phyloP scores from a whole-genome alignment of 78 protist species.

The Reticulomyxa filosa region DNA sequence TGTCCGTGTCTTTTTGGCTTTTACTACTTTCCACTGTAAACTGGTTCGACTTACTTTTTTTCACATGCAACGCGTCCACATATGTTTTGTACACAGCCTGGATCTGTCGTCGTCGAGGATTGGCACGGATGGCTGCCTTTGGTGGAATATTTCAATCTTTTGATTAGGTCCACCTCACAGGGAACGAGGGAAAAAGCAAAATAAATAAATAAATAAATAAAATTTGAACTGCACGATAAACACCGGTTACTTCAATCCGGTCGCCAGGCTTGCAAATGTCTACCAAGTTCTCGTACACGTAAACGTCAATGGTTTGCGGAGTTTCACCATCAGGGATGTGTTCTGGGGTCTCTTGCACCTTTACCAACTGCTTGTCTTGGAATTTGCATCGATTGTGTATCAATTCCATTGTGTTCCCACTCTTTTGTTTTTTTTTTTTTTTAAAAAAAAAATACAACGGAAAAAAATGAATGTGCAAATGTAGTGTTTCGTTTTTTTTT shows the following conservation, averaged over 20 bases:
- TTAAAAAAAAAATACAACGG: too few relatives aligned
- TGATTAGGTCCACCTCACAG: background rate
- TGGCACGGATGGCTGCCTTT: constrained; percentile 28
- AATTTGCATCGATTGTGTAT: constrained; percentile 77
- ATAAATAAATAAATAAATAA: too few relatives aligned
- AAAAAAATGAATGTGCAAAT: constrained; percentile 18
- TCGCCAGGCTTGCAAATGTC: constrained; percentile 87
- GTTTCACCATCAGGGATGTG: constrained; percentile 79
- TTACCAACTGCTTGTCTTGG: constrained; percentile 76
- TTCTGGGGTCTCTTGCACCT: constrained; percentile 26
- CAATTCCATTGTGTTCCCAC: constrained; percentile 20
- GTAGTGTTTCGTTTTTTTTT: too few relatives aligned
- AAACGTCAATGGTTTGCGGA: constrained; percentile 64
- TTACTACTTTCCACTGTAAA: background rate
- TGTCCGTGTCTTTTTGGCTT: background rate
- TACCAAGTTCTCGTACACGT: constrained; percentile 50
- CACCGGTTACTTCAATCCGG: constrained; percentile 75
- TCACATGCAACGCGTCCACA: constrained; percentile 12
- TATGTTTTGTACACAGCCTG: constrained; percentile 34
- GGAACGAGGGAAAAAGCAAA: too few relatives aligned
- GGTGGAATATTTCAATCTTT: constrained; percentile 32
- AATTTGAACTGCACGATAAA: constrained; percentile 61
- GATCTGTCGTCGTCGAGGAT: constrained; percentile 14
- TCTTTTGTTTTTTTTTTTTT: too few relatives aligned
- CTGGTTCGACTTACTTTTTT: constrained; percentile 14